Evolutionary conservation across 257 asterid genomes (phyloP), one percentile per base, ranked within the genome.

Genomic region (Capsicum baccatum): DNA sequence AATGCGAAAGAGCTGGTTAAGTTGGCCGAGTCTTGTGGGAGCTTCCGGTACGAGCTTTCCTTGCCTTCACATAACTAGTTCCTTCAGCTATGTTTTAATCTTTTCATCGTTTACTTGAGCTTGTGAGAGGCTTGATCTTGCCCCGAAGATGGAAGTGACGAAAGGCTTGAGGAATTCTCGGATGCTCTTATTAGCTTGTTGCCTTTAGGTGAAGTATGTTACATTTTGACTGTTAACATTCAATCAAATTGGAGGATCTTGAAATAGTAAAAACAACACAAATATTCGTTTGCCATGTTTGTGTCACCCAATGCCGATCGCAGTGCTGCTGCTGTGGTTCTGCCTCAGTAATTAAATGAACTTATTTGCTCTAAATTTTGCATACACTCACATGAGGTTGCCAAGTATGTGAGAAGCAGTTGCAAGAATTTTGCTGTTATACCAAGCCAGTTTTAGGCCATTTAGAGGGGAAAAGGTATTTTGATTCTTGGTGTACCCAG

Each of bases 1-100:
- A 70, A 44, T 70, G 57, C 79, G 21, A 70, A 26, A 70, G 57
- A 70, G 33, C 37, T 70, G 57, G 57, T 44, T 70, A 44, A 17
- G 79, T 70, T 70, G 17, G 79, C 79, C 0, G 9, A 70, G 57
- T 70, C 37, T 70, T 70, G 3, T 42, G 10, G n/a, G 57, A 9
- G 57, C 57, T 44, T 44, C 26, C 10, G 8, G 35, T 17, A 70
- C 3, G 57, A 70, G 57, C 79, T 70, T 70, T 70, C 79, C 37
- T 70, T 70, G 79, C 37, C 79, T 70, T 17, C 16, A 56, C 79
- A 70, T 70, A 70, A 6, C 17, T 70, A 70, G 57, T 44, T 70
- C 35, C n/a, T 70, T 70, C 56, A 70, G 56, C 79, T 70, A 44
- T 9, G 37, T 4, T 69, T 68, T 11, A 63, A 14, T 64, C 70